Evolutionary conservation across 23 red algal species (phyloP).

Genomic region (Agarophyton chilense): DNA sequence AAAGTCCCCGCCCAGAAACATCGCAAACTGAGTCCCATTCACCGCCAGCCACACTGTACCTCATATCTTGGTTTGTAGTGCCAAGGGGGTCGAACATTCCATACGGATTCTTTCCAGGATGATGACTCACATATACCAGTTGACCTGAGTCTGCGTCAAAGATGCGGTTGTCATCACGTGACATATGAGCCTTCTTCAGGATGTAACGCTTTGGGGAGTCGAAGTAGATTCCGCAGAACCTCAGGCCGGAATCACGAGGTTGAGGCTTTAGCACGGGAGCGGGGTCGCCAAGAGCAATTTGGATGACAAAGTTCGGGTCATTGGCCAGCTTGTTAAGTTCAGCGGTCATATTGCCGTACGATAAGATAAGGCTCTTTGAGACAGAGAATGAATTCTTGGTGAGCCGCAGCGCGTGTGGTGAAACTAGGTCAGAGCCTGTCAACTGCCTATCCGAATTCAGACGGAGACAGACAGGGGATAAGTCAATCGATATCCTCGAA

Average conservation of each 20-base stretch:
- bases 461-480: too few species aligned
- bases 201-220: conserved; percentile 43
- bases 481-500: too few species aligned
- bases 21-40: conserved; percentile 78
- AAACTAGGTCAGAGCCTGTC: too few species aligned
- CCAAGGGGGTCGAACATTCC: conserved; percentile 69
- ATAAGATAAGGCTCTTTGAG: not conserved
- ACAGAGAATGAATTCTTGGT: not conserved
- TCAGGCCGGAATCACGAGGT: conserved; percentile 20
- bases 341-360: conserved; percentile 35
- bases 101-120: conserved; percentile 86
- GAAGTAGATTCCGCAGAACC: conserved; percentile 37
- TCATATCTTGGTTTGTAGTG: conserved; percentile 28
- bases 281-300: conserved; percentile 71
- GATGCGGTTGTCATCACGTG: conserved; percentile 68
- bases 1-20: conserved; percentile 45
- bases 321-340: conserved; percentile 57
- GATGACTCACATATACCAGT: conserved; percentile 52
- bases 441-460: too few species aligned
- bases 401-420: too few species aligned
- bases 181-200: conserved; percentile 78
- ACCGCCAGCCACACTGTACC: conserved; percentile 61
- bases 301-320: conserved; percentile 72
- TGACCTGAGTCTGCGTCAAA: conserved; percentile 53
- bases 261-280: conserved; percentile 46